Conservation (phyloP, 371 early-diverging fungal genomes). For the Umbelopsis sp. region DNA sequence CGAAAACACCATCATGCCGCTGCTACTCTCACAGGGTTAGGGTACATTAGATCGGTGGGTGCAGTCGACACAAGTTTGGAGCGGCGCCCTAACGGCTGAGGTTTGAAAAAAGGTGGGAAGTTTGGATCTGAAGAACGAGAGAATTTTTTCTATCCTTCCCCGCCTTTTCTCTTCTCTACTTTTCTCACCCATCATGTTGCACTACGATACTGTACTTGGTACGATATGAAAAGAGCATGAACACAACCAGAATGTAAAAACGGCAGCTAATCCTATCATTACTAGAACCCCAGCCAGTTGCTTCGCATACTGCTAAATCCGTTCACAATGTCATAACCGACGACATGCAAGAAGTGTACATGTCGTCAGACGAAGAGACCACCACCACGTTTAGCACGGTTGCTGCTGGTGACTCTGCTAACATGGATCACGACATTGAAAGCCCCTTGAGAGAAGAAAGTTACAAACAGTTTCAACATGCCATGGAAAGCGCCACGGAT, state of each 20-base stretch:
- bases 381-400: slow-evolving; percentile 4
- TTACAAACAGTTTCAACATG: slow-evolving; percentile 23
- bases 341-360: slow-evolving; percentile 14
- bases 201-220: slow-evolving; percentile 4
- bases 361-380: slow-evolving; percentile 20
- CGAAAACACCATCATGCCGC: not conserved
- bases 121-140: not conserved
- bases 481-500: slow-evolving; percentile 35
- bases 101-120: not conserved
- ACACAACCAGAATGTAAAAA: not conserved
- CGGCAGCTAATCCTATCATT: not conserved
- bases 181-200: not conserved
- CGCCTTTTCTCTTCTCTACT: not conserved
- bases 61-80: not conserved
- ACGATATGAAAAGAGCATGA: not conserved
- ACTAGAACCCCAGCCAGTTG: not conserved
- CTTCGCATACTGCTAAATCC: not conserved
- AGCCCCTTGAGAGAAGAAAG: not conserved
- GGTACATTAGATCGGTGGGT: not conserved
- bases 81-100: slow-evolving; percentile 16
- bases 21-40: not conserved
- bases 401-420: not conserved
- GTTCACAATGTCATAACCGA: not conserved
- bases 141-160: not conserved
- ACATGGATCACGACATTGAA: not conserved